These are phyloP conservation scores for Symmetrospora coprosmae DNA, from an alignment of 768 basidiomycete genomes.

Conservation along the genomic window DNA sequence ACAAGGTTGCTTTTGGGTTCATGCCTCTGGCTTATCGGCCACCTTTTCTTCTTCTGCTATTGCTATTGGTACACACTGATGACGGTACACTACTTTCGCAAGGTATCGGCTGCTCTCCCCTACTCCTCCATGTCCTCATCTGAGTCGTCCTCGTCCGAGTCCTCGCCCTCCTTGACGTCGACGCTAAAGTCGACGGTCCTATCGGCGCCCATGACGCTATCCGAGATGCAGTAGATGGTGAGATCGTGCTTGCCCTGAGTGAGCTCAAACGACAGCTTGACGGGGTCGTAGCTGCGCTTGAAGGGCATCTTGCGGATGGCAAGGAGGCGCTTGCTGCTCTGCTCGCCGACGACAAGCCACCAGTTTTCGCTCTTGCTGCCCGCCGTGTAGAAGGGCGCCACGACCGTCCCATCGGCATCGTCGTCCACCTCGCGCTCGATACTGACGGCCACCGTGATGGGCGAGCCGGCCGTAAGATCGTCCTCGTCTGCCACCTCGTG, in stretches of 20 bases:
- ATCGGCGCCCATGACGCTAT: slow-evolving; percentile 80
- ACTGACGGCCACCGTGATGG: slow-evolving; percentile 64
- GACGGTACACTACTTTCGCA: too few species aligned
- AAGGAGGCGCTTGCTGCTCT: slow-evolving; percentile 52
- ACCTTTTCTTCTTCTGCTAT: too few species aligned
- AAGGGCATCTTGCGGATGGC: slow-evolving; percentile 73
- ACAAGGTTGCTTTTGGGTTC: too few species aligned
- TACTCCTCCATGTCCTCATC: slow-evolving; percentile 40
- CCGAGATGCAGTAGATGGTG: slow-evolving; percentile 81
- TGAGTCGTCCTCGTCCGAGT: slow-evolving; percentile 49
- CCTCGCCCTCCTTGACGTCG: slow-evolving; percentile 76
- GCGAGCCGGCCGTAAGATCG: slow-evolving; percentile 68
- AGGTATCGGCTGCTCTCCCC: too few species aligned
- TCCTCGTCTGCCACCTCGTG: slow-evolving; percentile 68
- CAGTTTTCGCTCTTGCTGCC: slow-evolving; percentile 80
- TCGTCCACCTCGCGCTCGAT: slow-evolving; percentile 71
- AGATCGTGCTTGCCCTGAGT: slow-evolving; percentile 68
- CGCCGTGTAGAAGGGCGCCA: slow-evolving; percentile 93
- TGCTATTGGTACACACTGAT: too few species aligned
- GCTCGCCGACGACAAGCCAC: slow-evolving; percentile 92
- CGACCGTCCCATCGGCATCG: slow-evolving; percentile 63
- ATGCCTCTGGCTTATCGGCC: too few species aligned
- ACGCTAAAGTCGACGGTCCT: slow-evolving; percentile 73
- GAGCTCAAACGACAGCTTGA: slow-evolving; percentile 78
- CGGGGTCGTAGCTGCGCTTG: slow-evolving; percentile 46